Evolutionary conservation across 225 moss, liverwort and hornwort genomes (phyloP), one percentile per base, ranked within the genome.

Genomic region (Sphagnum tenellum): DNA sequence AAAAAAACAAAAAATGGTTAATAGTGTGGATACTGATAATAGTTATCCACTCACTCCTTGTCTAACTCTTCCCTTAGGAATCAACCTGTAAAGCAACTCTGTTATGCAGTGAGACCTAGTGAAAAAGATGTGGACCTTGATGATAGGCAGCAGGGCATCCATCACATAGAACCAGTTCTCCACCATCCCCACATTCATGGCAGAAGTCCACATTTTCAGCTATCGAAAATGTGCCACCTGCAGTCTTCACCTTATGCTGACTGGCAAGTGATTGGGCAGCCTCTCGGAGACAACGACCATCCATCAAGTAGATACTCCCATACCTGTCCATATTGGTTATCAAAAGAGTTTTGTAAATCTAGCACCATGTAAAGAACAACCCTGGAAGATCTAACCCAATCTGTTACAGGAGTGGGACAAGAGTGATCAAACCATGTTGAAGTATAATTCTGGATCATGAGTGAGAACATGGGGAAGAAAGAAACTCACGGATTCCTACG

Each of bases 401-500:
- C 29, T 29, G 29, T 29, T 29, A 29, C 29, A 29, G 29, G 29
- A 29, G 29, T 29, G 29, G 29, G 29, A 29, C 29, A 29, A 29
- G 29, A 29, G 29, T 29, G 29, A 29, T 29, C 29, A 29, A 29
- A 29, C 29, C 29, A 29, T 29, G 29, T 29, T 29, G 29, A 29
- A 29, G 29, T 29, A 29, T 29, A 29, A 29, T 29, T 29, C 29
- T 29, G 29, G 29, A 29, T 29, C 29, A 29, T 29, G 29, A 29
- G 29, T 29, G 29, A 29, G 29, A 29, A 29, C 29, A 29, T 29
- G 29, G 29, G 29, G 29, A 29, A 29, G 29, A 29, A 29, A 29
- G 29, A 49, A 71, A 92, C 96, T 89, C 78, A 96, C 96, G 96
- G 96, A 71, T 96, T 96, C 55, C 96, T 84, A 50, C 96, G 89